These are phyloP conservation scores for Plasmodium reichenowi DNA, from an alignment of 169 alveolate genomes.

Conservation along the genomic window DNA sequence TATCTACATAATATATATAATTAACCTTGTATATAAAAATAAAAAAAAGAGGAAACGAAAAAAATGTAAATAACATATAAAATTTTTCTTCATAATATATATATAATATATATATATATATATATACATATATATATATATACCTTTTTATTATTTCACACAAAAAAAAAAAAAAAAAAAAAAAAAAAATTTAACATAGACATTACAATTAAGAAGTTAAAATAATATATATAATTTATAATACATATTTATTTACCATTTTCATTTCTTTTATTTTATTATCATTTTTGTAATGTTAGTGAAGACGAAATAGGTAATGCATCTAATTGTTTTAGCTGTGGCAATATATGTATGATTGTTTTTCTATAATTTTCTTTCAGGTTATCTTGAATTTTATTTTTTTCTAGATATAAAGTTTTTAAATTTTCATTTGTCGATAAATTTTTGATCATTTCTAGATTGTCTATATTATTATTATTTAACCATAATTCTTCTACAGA, in stretches of 20 bases:
- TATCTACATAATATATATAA: too few relatives aligned
- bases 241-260: neutral
- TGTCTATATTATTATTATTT: slow-evolving; percentile 83
- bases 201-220: too few relatives aligned
- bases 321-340: slow-evolving; percentile 74
- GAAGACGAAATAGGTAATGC: slow-evolving; percentile 16
- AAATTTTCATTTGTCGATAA: slow-evolving; percentile 77
- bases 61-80: too few relatives aligned
- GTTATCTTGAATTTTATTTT: slow-evolving; percentile 85
- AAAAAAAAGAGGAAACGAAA: too few relatives aligned
- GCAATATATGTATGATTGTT: slow-evolving; percentile 81
- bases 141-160: too few relatives aligned
- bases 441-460: slow-evolving; percentile 77
- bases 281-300: neutral
- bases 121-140: too few relatives aligned
- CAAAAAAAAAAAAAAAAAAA: too few relatives aligned
- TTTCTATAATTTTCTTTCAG: slow-evolving; percentile 88
- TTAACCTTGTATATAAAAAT: too few relatives aligned
- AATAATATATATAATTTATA: neutral
- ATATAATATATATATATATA: too few relatives aligned
- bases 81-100: too few relatives aligned
- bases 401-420: slow-evolving; percentile 86
- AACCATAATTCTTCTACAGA: slow-evolving; percentile 88
- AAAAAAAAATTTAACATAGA: too few relatives aligned
- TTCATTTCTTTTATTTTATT: neutral